Evolutionary conservation across 306 rosid species (phyloP).

Genomic region (Begonia loranthoides): DNA sequence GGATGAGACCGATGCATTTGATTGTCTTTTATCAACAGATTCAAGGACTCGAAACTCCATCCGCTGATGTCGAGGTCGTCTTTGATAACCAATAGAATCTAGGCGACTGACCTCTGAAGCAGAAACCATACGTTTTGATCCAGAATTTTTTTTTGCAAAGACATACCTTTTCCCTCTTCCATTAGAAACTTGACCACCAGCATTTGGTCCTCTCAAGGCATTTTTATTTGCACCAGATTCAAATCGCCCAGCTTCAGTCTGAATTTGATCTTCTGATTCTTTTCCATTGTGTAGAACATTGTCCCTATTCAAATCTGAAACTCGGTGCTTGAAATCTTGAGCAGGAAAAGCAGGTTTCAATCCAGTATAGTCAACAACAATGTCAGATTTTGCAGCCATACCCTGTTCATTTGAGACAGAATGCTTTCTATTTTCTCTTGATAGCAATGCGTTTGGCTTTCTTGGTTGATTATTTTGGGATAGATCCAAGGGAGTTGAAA

Average conservation of each 20-base stretch:
- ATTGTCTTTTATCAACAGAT: slow-evolving; percentile 42
- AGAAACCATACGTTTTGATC: slow-evolving; percentile 37
- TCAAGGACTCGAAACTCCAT: slow-evolving; percentile 83
- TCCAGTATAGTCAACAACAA: slow-evolving; percentile 25
- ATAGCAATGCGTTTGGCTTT: slow-evolving; percentile 13
- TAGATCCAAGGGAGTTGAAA: slow-evolving; percentile 28
- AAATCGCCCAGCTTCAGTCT: slow-evolving; percentile 20
- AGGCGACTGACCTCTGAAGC: slow-evolving; percentile 28
- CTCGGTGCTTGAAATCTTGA: slow-evolving; percentile 28
- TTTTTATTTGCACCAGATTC: slow-evolving; percentile 37
- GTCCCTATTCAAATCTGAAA: slow-evolving; percentile 24
- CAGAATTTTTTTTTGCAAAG: slow-evolving; percentile 50
- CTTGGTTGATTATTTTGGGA: slow-evolving; percentile 27
- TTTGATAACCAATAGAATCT: slow-evolving; percentile 41
- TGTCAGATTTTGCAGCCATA: slow-evolving; percentile 22
- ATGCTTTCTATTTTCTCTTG: slow-evolving; percentile 28
- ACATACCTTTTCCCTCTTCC: slow-evolving; percentile 61
- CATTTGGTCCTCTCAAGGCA: slow-evolving; percentile 31
- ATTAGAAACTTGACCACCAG: slow-evolving; percentile 32
- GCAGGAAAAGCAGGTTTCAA: slow-evolving; percentile 24
- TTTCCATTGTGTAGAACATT: slow-evolving; percentile 16
- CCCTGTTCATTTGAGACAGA: slow-evolving; percentile 30
- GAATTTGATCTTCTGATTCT: slow-evolving; percentile 37
- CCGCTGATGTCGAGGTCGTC: slow-evolving; percentile 63
- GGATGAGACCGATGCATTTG: slow-evolving; percentile 27